Base-by-base conservation (phyloP, 768 basidiomycete species). In the Cystofilobasidium ferigula region DNA sequence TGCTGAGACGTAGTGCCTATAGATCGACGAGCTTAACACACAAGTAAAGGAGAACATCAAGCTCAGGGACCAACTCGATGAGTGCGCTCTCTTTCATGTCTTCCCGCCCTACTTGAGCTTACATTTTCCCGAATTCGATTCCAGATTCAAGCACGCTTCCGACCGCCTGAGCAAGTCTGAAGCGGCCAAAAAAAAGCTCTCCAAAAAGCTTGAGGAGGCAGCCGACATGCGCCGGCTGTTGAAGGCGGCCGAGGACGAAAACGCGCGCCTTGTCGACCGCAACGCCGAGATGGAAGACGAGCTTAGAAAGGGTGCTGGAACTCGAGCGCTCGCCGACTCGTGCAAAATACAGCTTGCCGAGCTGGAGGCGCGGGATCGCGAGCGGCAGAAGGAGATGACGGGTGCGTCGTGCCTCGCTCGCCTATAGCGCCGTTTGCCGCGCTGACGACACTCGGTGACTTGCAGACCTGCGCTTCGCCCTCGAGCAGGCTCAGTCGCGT, bases 171-270 rank as follows among this genome's bases (percentile, higher is more conserved):
- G 88, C 71, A 98, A 97, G 80, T 87, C 86, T 1, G 95, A 98
- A 77, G 93, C 93, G 72, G 92, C 95, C 34, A 89, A 95, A 83
- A 92, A 97, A 77, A 99, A 98, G 76, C 93, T 97, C 77, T 94
- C 93, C 79, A 93, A 89, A 81, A 99, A 98, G 77, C 81, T 98
- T 1, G 94, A 97, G 72, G 95, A 97, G 74, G 84, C 87, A 5
- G 90, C 88, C 18, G 89, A 94, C 69, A 71, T 74, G 30, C 71
- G 72, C 32, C 65, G 78, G 45, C 73, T 75, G 56, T 66, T 80
- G 61, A 77, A 79, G 70, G 8, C 51, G 51, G 9, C 30, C 30
- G 93, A 98, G 78, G 88, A 86, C 71, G 90, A 99, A 77, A 97
- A 98, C 71, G 85, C 89, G 7, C 84, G 85, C 63, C 82, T 99